Percentiles rank a stretch among this genome's conserved stretches.
Conservation (phyloP, 2,329 filamentous ascomycete genomes). For the Verticillium isaacii region DNA sequence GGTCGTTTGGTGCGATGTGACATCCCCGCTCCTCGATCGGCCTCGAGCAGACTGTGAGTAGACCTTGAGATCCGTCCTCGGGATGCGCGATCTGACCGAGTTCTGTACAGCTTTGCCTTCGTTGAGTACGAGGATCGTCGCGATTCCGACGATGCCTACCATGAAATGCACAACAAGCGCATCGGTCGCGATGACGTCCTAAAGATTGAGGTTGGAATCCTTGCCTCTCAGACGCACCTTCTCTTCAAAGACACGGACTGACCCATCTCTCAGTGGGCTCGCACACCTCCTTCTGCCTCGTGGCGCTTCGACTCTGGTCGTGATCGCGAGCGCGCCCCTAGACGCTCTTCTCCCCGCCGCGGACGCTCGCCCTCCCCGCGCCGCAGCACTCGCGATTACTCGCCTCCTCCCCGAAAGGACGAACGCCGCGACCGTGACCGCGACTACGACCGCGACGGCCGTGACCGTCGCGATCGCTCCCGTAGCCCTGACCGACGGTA, state of each 20-base stretch:
- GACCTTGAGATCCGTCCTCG: not conserved
- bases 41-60: conserved; percentile 87
- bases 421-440: conserved; percentile 78
- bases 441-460: conserved; percentile 71
- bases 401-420: conserved; percentile 69
- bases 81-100: not conserved
- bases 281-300: conserved; percentile 93
- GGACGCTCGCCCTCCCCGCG: conserved; percentile 76
- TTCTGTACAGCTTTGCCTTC: conserved; percentile 72
- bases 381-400: conserved; percentile 72
- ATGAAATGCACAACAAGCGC: conserved; percentile 99
- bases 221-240: not conserved
- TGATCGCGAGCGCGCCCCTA: conserved; percentile 62
- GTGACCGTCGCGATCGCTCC: conserved; percentile 71
- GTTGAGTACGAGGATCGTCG: conserved; percentile 98
- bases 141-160: conserved; percentile 97
- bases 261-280: conserved; percentile 71
- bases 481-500: conserved; percentile 64
- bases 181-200: conserved; percentile 91
- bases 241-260: no score
- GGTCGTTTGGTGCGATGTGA: conserved; percentile 97
- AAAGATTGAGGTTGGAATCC: conserved; percentile 82
- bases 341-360: conserved; percentile 60
- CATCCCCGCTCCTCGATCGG: conserved; percentile 92
- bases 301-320: conserved; percentile 96